Evolutionary conservation across 495 filamentous ascomycete species (phyloP).

Genomic region (Xylaria palmicola): DNA sequence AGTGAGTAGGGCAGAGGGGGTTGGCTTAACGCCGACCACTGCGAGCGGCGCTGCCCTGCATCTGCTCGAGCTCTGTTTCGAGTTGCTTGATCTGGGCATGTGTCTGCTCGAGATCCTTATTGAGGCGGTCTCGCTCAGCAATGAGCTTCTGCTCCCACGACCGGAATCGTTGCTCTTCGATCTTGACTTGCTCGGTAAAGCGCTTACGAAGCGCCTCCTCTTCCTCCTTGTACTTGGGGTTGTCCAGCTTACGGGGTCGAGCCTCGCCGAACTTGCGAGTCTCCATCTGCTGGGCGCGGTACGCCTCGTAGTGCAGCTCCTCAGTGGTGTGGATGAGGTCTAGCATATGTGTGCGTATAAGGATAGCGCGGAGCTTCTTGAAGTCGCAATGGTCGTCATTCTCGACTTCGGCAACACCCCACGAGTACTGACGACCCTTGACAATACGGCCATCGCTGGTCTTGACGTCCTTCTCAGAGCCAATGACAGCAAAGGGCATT

Average conservation of each 20-base stretch:
- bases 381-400: constrained; percentile 99
- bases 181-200: constrained; percentile 99
- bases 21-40: constrained; percentile 87
- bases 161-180: constrained; percentile 97
- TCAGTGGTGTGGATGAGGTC: constrained; percentile 99
- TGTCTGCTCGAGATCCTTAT: constrained; percentile 97
- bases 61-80: constrained; percentile 85
- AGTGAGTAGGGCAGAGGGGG: constrained; percentile 20
- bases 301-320: constrained; percentile 98
- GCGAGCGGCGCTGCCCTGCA: constrained; percentile 89
- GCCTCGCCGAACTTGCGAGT: constrained; percentile 99
- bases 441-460: constrained; percentile 91
- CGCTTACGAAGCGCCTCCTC: constrained; percentile 96
- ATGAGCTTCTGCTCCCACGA: constrained; percentile 99
- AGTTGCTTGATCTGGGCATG: constrained; percentile 97
- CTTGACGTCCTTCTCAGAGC: constrained; percentile 98
- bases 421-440: constrained; percentile 97
- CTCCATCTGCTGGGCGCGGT: constrained; percentile 99
- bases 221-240: constrained; percentile 99
- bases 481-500: constrained; percentile 98
- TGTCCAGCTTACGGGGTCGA: constrained; percentile 94
- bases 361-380: constrained; percentile 98
- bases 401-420: constrained; percentile 99
- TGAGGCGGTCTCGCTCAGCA: constrained; percentile 92
- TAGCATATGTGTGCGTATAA: constrained; percentile 99